Conservation (phyloP, 164 flowering plant genomes). For the Amborella trichopoda region DNA sequence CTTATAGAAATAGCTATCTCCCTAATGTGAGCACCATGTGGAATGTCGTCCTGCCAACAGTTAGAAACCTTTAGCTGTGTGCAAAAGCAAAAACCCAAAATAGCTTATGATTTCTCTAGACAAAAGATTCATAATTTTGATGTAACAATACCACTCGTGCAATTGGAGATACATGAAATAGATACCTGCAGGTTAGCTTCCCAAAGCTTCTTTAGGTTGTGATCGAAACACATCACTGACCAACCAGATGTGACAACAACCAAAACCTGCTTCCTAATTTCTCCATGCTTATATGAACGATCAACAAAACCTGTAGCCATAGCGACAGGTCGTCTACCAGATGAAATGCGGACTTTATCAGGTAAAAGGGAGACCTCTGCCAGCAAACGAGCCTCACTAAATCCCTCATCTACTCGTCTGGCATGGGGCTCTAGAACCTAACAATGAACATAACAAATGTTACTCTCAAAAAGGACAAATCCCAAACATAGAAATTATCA, state of each 20-base stretch:
- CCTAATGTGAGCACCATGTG: slow-evolving; percentile 54
- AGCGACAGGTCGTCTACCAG: slow-evolving; percentile 93
- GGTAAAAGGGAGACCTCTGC: slow-evolving; percentile 71
- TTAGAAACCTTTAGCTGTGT: neutral
- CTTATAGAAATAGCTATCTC: slow-evolving; percentile 50
- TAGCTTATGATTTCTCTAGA: neutral
- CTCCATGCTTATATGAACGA: slow-evolving; percentile 39
- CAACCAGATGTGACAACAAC: slow-evolving; percentile 96
- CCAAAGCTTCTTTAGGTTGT: slow-evolving; percentile 91
- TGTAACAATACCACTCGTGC: neutral
- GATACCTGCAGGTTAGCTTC: slow-evolving; percentile 75
- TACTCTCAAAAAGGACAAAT: too few species aligned
- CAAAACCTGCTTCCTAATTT: slow-evolving; percentile 68
- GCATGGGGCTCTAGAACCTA: slow-evolving; percentile 80
- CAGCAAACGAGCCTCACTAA: slow-evolving; percentile 73
- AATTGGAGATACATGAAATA: neutral
- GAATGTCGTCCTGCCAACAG: slow-evolving; percentile 62
- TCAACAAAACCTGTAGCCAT: slow-evolving; percentile 93
- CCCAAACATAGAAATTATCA: too few species aligned
- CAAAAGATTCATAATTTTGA: neutral
- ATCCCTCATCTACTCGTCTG: slow-evolving; percentile 79
- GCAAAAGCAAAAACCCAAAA: neutral
- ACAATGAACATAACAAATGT: too few species aligned
- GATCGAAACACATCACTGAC: slow-evolving; percentile 96
- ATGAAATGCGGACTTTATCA: slow-evolving; percentile 64